Evolutionary conservation across 106 monocot species (phyloP), one percentile per base, ranked within the genome.

Genomic region (Hemerocallis citrina): DNA sequence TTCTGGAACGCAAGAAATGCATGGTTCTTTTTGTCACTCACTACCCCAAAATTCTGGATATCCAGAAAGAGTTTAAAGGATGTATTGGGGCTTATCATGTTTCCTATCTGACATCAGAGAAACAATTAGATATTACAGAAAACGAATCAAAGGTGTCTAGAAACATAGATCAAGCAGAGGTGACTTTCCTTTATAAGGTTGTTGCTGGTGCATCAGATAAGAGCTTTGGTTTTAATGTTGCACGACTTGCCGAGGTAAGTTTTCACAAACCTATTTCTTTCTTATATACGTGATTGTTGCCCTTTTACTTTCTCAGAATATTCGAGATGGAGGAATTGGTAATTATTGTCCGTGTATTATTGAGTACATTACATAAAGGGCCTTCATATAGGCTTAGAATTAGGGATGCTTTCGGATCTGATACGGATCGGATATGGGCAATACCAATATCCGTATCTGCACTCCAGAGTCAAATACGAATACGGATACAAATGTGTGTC

Each of bases 181-280:
- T 98, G 33, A 98, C 88, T 22, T 98, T 98, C 62, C 88, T 98
- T 28, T 98, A 98, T 44, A 98, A 92, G 44, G 62, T 98, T 70
- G 79, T 82, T 67, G 49, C 14, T 57, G 98, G 98, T 50, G 79
- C 92, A 67, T 85, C 88, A 39, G 91, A 85, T 59, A 98, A 74
- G 61, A 98, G 92, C 75, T 98, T 98, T 65, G 98, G 98, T 57
- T 77, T 98, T 67, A 98, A 92, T 73, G 92, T 98, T 64, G 98
- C 98, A 0, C 62, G 75, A 14, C 89, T 98, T 75, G 92, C 98
- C 24, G 92, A 98, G 98, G 98, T 98, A 44, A 65, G 70, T 52
- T 36, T 63, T 24, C 16, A 28, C 27, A 61, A 20, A 20, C 33
- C n/a, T 57, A 22, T 35, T 57, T 31, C 3, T 13, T 15, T 19